Conservation (phyloP, 139 green algal species). For the Chlamydomonas incerta region DNA sequence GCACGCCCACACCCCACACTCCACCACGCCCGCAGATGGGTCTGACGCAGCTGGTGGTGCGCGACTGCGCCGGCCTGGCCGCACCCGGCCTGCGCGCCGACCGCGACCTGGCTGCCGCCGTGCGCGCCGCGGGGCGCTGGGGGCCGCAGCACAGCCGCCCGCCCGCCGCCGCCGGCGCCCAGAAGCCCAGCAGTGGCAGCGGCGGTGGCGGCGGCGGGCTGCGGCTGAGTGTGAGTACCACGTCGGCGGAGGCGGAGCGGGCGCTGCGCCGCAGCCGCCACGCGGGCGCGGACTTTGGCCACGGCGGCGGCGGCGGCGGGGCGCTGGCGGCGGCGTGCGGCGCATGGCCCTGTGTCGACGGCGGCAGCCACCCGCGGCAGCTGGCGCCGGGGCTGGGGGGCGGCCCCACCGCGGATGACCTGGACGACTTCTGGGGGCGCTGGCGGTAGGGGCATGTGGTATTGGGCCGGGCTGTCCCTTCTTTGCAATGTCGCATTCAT, state of each 20-base stretch:
- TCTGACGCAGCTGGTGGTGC: conserved; percentile 11
- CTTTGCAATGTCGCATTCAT: no score
- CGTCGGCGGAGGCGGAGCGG: background rate
- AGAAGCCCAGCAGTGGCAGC: no score
- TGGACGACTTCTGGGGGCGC: background rate
- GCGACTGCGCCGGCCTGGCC: conserved; percentile 5
- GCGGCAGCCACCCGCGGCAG: background rate
- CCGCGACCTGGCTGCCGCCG: background rate
- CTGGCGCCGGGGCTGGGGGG: background rate
- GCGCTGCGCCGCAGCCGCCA: background rate
- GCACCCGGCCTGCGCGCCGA: no score
- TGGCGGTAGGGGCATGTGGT: background rate
- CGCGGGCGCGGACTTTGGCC: background rate
- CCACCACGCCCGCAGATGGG: no score
- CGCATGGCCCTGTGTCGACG: background rate
- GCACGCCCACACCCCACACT: no score
- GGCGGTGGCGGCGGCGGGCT: background rate
- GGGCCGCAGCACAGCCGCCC: no score
- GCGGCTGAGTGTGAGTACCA: background rate
- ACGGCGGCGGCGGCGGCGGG: background rate
- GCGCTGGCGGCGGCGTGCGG: background rate
- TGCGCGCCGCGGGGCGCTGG: background rate
- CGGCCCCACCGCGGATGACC: background rate
- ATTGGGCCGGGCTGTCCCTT: no score
- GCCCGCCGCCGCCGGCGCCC: no score